Evolutionary conservation across 2,329 filamentous ascomycete genomes (phyloP).

Genomic region (Celoporthe dispersa): DNA sequence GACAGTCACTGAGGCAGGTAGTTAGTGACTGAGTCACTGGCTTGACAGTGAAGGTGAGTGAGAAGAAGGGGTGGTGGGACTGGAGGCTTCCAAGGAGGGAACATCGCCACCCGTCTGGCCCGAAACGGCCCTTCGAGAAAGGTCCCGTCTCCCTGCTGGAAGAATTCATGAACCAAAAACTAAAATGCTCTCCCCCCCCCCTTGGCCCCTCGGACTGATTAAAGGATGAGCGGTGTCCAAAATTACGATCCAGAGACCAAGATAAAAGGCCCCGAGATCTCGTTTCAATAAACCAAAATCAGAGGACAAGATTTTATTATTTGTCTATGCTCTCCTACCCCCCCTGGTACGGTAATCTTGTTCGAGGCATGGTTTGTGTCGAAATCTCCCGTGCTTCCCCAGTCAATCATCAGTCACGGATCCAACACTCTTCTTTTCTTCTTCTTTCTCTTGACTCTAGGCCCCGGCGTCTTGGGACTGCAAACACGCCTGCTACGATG

Average conservation of each 20-base stretch:
- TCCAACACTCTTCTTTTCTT: neutral
- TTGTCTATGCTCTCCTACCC: neutral
- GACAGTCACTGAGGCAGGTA: neutral
- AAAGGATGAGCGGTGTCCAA: neutral
- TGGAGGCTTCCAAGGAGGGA: neutral
- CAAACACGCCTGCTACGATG: neutral
- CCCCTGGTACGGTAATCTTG: neutral
- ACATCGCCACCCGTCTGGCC: constrained; percentile 5
- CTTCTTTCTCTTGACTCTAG: neutral
- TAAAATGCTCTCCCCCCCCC: neutral
- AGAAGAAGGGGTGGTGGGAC: neutral
- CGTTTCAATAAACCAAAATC: constrained; percentile 1
- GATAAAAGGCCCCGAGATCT: neutral
- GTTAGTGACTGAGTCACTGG: neutral
- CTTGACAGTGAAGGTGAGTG: neutral
- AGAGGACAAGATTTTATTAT: neutral
- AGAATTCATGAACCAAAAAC: neutral
- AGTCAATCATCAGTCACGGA: neutral
- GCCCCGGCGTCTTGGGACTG: neutral
- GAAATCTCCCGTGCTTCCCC: neutral
- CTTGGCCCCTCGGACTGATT: neutral
- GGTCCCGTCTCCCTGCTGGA: neutral
- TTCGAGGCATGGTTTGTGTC: constrained; percentile 8
- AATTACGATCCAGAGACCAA: neutral
- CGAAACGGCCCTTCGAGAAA: neutral